Evolutionary conservation across 2,329 filamentous ascomycete genomes (phyloP).

Genomic region (Bimuria novae-zelandiae): DNA sequence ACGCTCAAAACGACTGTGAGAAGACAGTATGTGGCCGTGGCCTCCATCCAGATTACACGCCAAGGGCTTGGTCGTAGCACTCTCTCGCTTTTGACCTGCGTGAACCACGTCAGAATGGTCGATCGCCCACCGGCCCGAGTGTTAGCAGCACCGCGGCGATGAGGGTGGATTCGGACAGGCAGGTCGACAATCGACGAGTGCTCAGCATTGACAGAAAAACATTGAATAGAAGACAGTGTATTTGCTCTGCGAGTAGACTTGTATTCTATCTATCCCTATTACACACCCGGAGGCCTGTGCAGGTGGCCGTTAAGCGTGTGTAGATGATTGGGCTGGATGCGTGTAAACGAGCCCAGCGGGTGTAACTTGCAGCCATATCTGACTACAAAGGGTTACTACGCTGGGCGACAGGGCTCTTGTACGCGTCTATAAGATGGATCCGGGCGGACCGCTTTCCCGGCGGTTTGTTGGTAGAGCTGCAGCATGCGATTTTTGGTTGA

Average conservation of each 20-base stretch:
- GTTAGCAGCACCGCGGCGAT: neutral
- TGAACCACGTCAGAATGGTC: neutral
- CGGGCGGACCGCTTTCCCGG: slow-evolving; percentile 3
- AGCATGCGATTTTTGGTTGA: too few relatives aligned
- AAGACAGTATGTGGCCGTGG: slow-evolving; percentile 4
- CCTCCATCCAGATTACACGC: slow-evolving; percentile 23
- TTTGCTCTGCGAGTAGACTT: neutral
- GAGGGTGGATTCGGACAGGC: neutral
- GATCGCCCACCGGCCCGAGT: neutral
- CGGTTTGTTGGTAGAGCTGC: neutral
- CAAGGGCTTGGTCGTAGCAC: slow-evolving; percentile 30
- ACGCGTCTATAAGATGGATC: slow-evolving; percentile 1
- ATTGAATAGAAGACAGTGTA: slow-evolving; percentile 1
- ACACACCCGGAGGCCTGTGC: neutral
- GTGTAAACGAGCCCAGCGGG: slow-evolving; percentile 13
- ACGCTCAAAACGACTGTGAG: slow-evolving; percentile 5
- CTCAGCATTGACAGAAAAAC: neutral
- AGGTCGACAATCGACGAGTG: neutral
- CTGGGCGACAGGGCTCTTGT: neutral
- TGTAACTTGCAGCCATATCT: slow-evolving; percentile 14
- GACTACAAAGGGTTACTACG: slow-evolving; percentile 3
- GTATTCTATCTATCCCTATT: neutral
- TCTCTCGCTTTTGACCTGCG: slow-evolving; percentile 15
- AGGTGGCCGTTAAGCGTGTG: slow-evolving; percentile 16
- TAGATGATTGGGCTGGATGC: slow-evolving; percentile 21